A percentile compares a stretch with the other conserved stretches of the same genome.
phyloP scores from a whole-genome alignment of 208 protist species.

The Acanthamoeba royreba region DNA sequence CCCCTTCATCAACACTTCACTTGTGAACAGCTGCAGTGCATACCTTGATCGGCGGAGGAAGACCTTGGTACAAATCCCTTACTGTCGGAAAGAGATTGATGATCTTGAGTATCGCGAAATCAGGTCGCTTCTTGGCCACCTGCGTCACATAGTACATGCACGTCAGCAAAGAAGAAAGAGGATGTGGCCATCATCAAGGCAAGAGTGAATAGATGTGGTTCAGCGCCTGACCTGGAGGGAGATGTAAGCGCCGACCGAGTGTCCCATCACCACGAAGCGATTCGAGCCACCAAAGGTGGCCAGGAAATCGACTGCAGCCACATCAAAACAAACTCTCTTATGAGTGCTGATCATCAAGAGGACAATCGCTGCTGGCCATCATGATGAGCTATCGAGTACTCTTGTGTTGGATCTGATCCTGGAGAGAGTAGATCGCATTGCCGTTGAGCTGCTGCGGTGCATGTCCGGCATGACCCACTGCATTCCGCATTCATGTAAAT shows the following conservation, averaged over 20 bases:
- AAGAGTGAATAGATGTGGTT: too few relatives aligned
- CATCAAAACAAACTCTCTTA: not conserved
- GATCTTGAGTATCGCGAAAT: not conserved
- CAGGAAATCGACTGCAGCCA: not conserved
- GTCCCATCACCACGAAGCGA: constrained; percentile 18
- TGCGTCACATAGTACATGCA: not conserved
- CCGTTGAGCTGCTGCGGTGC: not conserved
- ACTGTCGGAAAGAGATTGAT: not conserved
- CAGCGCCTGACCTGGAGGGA: not conserved
- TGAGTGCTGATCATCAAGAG: not conserved
- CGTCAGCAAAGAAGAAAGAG: too few relatives aligned
- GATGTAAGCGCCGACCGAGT: constrained; percentile 29
- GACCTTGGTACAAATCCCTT: constrained; percentile 2
- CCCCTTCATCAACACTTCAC: too few relatives aligned
- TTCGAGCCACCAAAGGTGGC: not conserved
- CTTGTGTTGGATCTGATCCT: constrained; percentile 30
- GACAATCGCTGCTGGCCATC: not conserved
- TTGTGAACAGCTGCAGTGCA: too few relatives aligned
- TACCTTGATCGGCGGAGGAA: not conserved
- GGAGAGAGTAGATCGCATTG: not conserved
- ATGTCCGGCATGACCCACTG: constrained; percentile 5
- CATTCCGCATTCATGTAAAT: not conserved
- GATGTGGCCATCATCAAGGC: too few relatives aligned
- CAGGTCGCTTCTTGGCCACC: not conserved
- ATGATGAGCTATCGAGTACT: not conserved